Evolutionary conservation across 129 eudicot species (phyloP), one percentile per base, ranked within the genome.

Genomic region (Saussurea involucrata): DNA sequence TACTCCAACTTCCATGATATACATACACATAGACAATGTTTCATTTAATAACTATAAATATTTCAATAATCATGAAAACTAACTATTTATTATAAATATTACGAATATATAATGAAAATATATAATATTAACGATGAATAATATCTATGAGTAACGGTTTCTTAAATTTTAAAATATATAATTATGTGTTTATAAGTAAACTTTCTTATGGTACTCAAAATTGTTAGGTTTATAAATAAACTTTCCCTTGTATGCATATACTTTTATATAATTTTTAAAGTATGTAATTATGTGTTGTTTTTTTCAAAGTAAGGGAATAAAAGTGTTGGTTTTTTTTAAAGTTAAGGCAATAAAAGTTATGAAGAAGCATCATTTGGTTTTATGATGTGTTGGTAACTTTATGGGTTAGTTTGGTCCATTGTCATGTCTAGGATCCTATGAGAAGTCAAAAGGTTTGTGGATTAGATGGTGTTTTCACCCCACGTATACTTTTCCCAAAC

Each of bases 381-480:
- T 46, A 37, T 69, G 71, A 60, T 72, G 69, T 58, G 70, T 70
- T 78, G 64, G 27, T 78, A 69, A 33, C 81, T 67, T 76, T 77
- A 66, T 67, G n/a, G 36, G 46, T 58, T 60, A 71, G 82, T 78
- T 78, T 36, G 82, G 82, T 78, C 76, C 63, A 24, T 36, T 78
- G 82, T 78, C 82, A 78, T 32, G 46, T 69, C 82, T 15, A 78
- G 46, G n/a, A 58, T 78, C 63, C 70, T 67, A 69, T 33, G 75
- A n/a, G 24, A 66, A 58, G 70, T 78, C 71, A 60, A 78, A 78
- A 70, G 24, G 70, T 61, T 37, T 60, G 70, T 70, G 28, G 71
- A 34, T 78, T 78, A 78, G 22, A 74, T 36, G 70, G 71, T n/a
- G 76, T 78, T 77, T 70, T 64, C 76, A 60, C 68, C 81, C 42